Conservation (phyloP, 441 rosid genomes). For the Arabidopsis lyrata region DNA sequence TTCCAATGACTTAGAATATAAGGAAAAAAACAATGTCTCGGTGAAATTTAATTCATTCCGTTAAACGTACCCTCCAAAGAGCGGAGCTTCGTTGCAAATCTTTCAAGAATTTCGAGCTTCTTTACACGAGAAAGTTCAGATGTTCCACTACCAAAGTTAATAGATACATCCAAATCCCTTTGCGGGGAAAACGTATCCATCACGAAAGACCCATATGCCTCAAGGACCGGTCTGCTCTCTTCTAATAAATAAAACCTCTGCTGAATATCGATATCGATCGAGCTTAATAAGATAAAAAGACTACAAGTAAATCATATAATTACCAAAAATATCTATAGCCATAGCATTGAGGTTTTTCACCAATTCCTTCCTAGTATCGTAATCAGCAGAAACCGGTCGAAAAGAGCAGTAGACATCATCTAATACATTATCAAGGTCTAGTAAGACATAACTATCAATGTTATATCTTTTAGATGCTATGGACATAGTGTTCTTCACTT, state of each 20-base stretch:
- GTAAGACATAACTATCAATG: background rate
- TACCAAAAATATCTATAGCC: conserved; percentile 39
- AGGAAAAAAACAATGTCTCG: background rate
- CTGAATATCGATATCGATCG: background rate
- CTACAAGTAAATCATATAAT: background rate
- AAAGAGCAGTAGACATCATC: conserved; percentile 30
- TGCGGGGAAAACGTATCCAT: conserved; percentile 49
- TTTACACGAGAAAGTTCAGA: conserved; percentile 46
- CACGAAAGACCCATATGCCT: conserved; percentile 50
- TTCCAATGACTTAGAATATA: background rate
- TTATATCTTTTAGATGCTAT: conserved; percentile 17
- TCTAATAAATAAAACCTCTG: background rate
- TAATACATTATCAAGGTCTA: conserved; percentile 26
- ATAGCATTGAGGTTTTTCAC: conserved; percentile 30
- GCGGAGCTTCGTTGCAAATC: conserved; percentile 49
- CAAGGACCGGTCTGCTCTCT: conserved; percentile 46
- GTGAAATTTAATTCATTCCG: no score
- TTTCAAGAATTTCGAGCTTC: conserved; percentile 50
- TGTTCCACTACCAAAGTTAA: conserved; percentile 45
- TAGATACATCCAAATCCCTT: conserved; percentile 62
- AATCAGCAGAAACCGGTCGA: conserved; percentile 36
- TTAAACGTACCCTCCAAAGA: conserved; percentile 50
- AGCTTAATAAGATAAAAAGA: background rate
- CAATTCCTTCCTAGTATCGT: conserved; percentile 21
- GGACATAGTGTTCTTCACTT: conserved; percentile 34